Evolutionary conservation across 2,329 filamentous ascomycete genomes (phyloP), one percentile per base, ranked within the genome.

Genomic region (Lasiodiplodia sp.): DNA sequence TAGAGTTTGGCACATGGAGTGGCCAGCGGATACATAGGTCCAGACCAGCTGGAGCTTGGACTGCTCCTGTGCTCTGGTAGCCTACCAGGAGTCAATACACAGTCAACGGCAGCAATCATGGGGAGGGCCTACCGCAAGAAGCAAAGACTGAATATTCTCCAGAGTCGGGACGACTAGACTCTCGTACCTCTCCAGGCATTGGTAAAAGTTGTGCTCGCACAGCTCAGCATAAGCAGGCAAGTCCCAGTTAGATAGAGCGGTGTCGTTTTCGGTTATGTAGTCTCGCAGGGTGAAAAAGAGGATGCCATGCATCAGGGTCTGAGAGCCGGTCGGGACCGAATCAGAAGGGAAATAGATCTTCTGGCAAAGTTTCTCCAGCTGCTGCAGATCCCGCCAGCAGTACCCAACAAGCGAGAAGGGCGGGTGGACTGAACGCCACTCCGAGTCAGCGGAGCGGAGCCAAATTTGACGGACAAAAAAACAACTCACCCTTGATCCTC

Each of bases 161-260:
- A 75, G 75, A 23, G 69, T 78, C 4, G 77, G 63, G 3, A 66
- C 40, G 11, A 28, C 49, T 4, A 66, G 73, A 4, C 76, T 73
- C 60, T 79, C 69, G 67, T 77, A 76, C 0, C 79, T 71, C 49
- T 78, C 74, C 7, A 80, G 70, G 34, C 78, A 73, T 38, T 73
- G 78, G 70, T 85, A 82, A 21, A 86, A 73, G 60, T 86, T 86
- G 18, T 75, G 71, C 37, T 77, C 79, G 70, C 83, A 84, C 11
- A 79, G 71, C 2, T 73, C 71, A 0, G 75, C 71, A 67, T 80
- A 79, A 25, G 72, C 69, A 11, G 73, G 65, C 51, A 77, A 76
- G 40, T 78, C 75, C 12, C 74, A 73, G 60, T 71, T 69, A 10
- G 68, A 49, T 28, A 72, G 57, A 3, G 69, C 44, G 14, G 76